Percentiles rank a stretch among this genome's conserved stretches.
These are phyloP conservation scores for Glaciozyma martinii DNA, from an alignment of 768 basidiomycete genomes.

Conservation along the genomic window DNA sequence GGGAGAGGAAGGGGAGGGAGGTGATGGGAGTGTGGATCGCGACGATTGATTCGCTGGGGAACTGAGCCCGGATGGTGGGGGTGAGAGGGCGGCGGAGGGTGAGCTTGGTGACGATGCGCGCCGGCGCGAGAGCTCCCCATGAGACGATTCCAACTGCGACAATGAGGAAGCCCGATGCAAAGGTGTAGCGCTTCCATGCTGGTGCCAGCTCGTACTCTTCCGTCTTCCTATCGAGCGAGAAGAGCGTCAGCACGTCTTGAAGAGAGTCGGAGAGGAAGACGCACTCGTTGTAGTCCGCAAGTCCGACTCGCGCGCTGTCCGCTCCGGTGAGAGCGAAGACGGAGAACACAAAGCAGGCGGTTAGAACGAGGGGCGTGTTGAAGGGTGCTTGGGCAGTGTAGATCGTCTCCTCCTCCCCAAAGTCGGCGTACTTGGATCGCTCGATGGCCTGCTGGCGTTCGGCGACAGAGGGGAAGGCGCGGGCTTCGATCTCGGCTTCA, in stretches of 20 bases:
- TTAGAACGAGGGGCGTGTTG: constrained; percentile 21
- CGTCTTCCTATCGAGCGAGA: constrained; percentile 5
- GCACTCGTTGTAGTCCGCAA: constrained; percentile 16
- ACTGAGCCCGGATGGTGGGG: background rate
- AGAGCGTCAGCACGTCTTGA: too few species aligned
- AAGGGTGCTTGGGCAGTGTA: constrained; percentile 11
- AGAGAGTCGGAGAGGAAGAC: background rate
- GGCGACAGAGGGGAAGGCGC: too few species aligned
- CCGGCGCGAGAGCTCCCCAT: constrained; percentile 11
- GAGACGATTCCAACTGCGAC: constrained; percentile 3
- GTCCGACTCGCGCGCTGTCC: constrained; percentile 18
- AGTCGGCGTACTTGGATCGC: background rate
- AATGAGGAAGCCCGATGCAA: background rate
- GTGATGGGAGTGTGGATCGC: constrained; percentile 14
- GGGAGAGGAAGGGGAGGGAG: too few species aligned
- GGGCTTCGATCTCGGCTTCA: too few species aligned
- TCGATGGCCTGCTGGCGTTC: too few species aligned
- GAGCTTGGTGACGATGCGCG: constrained; percentile 19
- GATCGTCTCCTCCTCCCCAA: constrained; percentile 13
- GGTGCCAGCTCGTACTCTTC: constrained; percentile 18
- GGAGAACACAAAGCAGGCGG: constrained; percentile 10
- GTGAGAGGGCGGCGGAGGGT: constrained; percentile 10
- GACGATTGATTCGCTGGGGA: constrained; percentile 22
- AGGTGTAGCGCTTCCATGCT: constrained; percentile 20
- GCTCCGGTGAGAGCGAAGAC: constrained; percentile 19